Evolutionary conservation across 164 flowering plant genomes (phyloP).

Genomic region (Piper betle): DNA sequence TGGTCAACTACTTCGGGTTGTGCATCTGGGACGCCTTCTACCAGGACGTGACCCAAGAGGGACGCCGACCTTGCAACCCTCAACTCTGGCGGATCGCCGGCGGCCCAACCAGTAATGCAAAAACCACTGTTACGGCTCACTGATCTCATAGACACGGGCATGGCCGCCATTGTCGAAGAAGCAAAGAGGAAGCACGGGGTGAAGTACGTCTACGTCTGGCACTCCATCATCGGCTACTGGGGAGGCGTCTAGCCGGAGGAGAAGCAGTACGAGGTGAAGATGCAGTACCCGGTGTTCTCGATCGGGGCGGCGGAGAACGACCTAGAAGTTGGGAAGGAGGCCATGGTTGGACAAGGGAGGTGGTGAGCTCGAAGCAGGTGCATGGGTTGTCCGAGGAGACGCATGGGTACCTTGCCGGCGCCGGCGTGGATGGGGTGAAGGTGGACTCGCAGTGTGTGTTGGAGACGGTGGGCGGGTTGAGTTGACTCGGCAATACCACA

Average conservation of each 20-base stretch:
- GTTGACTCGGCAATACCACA: conserved; percentile 70
- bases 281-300: conserved; percentile 43
- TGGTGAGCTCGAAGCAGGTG: conserved; percentile 55
- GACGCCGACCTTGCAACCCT: conserved; percentile 62
- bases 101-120: conserved; percentile 9
- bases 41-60: conserved; percentile 64
- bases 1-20: conserved; percentile 90
- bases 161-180: conserved; percentile 50
- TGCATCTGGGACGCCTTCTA: conserved; percentile 99
- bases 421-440: conserved; percentile 91
- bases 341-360: conserved; percentile 60
- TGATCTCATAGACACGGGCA: conserved; percentile 59
- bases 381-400: conserved; percentile 57
- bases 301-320: conserved; percentile 59
- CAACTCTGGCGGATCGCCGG: conserved; percentile 52
- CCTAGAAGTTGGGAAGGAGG: conserved; percentile 57
- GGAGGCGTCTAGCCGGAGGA: conserved; percentile 77
- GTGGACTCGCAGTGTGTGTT: conserved; percentile 88
- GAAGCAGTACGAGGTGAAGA: conserved; percentile 40
- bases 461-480: conserved; percentile 90
- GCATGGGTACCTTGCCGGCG: conserved; percentile 60
- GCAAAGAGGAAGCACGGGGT: conserved; percentile 69
- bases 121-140: conserved; percentile 42
- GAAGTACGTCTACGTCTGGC: conserved; percentile 89
- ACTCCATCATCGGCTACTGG: conserved; percentile 94